Evolutionary conservation across 2,329 filamentous ascomycete genomes (phyloP), one percentile per base, ranked within the genome.

Genomic region (Monilinia polystroma): DNA sequence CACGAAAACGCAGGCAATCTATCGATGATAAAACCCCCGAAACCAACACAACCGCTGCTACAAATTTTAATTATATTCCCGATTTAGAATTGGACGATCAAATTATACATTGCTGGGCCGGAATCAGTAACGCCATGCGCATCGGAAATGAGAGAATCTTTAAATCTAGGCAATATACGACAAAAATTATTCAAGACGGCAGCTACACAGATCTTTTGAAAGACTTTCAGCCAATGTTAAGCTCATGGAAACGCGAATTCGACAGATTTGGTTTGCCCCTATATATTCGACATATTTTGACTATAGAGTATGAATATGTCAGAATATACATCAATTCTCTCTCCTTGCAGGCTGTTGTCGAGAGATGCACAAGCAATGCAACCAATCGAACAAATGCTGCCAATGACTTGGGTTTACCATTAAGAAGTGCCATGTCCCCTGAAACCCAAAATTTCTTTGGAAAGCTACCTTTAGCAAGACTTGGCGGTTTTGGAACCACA

Each of bases 261-360:
- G 90, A 96, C 72, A 84, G 86, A n/a, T 90, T 91, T 73, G 84
- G 86, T 66, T 82, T 90, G 63, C 87, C 88, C 2, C 84, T 81
- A 29, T 89, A 84, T 70, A 88, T 87, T 71, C 81, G 85, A 41
- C 87, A 93, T 76, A 93, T 98, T 67, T 82, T 99, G 41, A 90
- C 87, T 10, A 97, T 98, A 71, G 95, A 99, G 80, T 97, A 95
- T 75, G 92, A 98, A 75, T 97, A 97, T 76, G 92, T 94, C 35
- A 87, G 94, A 74, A 90, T 97, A 62, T 98, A 98, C 76, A 86
- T 97, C 80, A 97, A 98, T 77, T 97, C 93, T 0, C 83, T 99
- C 2, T 93, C 93, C 2, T 81, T 99, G 2, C 95, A 99, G 79
- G 95, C 95, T 29, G 93, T 98, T 4, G 92, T 98, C 7, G 94